Conservation (phyloP, 495 filamentous ascomycete species). For the Thermothielavioides terrestris region DNA sequence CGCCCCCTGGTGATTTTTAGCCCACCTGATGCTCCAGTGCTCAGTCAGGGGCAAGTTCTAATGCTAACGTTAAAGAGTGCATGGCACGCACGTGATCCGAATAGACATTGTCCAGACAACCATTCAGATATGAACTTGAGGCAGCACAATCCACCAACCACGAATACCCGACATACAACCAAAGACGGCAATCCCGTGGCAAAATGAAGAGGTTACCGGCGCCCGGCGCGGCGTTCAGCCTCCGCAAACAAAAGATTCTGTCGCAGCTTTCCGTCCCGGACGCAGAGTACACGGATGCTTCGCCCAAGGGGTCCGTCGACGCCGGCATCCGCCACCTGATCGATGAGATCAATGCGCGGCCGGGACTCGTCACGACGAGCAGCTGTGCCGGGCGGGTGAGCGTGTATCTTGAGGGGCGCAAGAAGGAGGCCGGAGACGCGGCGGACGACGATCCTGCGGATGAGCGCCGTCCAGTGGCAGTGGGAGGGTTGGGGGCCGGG, state of each 20-base stretch:
- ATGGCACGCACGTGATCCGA: too few species aligned
- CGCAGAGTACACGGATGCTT: slow-evolving; percentile 63
- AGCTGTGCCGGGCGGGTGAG: slow-evolving; percentile 80
- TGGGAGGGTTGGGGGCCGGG: too few species aligned
- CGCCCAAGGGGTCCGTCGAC: slow-evolving; percentile 81
- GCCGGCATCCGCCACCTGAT: slow-evolving; percentile 67
- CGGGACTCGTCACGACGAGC: slow-evolving; percentile 78
- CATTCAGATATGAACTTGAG: too few species aligned
- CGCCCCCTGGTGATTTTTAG: too few species aligned
- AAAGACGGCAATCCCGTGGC: too few species aligned
- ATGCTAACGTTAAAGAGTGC: too few species aligned
- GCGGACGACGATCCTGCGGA: not conserved
- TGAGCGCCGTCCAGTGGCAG: too few species aligned
- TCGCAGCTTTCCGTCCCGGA: slow-evolving; percentile 52
- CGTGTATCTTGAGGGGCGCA: slow-evolving; percentile 75
- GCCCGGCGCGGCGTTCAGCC: slow-evolving; percentile 37
- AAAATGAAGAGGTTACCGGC: slow-evolving; percentile 15
- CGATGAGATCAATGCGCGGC: slow-evolving; percentile 59
- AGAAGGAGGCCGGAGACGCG: too few species aligned
- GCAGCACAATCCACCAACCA: not conserved
- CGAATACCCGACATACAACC: not conserved
- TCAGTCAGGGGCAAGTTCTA: too few species aligned
- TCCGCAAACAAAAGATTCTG: slow-evolving; percentile 59
- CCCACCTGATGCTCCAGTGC: too few species aligned
- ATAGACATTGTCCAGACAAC: too few species aligned